Percentiles rank a stretch among this genome's conserved stretches.
phyloP scores from a whole-genome alignment of 192 early-diverging fungal species.

The Rhizoclosmatium sp. region DNA sequence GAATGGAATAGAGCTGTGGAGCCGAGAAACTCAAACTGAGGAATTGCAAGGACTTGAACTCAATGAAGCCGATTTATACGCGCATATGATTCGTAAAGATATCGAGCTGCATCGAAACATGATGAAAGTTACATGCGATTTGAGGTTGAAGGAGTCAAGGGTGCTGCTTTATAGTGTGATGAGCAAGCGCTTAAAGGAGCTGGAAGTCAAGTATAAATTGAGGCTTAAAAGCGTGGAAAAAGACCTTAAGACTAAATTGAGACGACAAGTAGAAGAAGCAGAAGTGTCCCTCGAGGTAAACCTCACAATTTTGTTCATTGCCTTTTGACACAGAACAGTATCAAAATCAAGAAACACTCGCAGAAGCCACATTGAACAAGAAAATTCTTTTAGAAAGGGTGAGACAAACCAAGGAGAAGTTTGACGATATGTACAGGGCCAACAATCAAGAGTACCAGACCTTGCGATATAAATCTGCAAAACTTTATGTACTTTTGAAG shows the following conservation, averaged over 20 bases:
- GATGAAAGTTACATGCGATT: slow-evolving; percentile 22
- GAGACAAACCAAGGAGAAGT: background rate
- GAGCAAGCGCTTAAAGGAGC: slow-evolving; percentile 9
- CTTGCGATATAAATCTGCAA: slow-evolving; percentile 17
- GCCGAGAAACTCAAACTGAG: slow-evolving; percentile 19
- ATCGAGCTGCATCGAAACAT: slow-evolving; percentile 20
- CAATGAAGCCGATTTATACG: background rate
- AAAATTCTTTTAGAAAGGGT: background rate
- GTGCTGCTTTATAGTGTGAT: slow-evolving; percentile 30
- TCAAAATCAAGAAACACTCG: background rate
- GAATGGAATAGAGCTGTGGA: slow-evolving; percentile 37
- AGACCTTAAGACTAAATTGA: background rate
- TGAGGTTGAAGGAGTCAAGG: slow-evolving; percentile 25
- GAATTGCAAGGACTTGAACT: slow-evolving; percentile 15
- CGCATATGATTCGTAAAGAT: slow-evolving; percentile 12
- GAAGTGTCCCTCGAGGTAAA: slow-evolving; percentile 14
- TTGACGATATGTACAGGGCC: background rate
- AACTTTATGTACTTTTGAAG: slow-evolving; percentile 21
- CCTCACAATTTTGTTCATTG: background rate
- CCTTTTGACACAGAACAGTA: background rate
- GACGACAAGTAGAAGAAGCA: background rate
- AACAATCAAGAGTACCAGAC: slow-evolving; percentile 37
- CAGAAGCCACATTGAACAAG: background rate
- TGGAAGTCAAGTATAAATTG: background rate
- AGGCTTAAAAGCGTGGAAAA: slow-evolving; percentile 1